These are phyloP conservation scores for Trichoderma harzianum DNA, from an alignment of 2,329 filamentous ascomycete genomes.

Conservation along the genomic window DNA sequence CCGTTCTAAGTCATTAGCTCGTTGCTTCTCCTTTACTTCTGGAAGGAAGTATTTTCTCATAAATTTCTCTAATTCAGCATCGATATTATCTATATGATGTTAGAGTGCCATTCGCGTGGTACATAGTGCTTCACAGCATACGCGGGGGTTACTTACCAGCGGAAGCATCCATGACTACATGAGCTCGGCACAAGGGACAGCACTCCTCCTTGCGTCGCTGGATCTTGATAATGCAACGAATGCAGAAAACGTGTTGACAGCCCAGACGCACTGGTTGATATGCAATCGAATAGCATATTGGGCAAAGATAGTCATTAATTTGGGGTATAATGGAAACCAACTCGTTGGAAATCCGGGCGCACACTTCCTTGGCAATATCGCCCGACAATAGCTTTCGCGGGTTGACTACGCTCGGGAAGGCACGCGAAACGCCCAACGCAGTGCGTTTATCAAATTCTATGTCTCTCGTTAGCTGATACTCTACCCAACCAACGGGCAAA, in stretches of 20 bases:
- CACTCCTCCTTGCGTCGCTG: conserved; percentile 64
- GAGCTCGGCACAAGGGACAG: conserved; percentile 73
- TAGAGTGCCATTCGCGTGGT: background rate
- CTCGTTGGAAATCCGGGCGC: conserved; percentile 68
- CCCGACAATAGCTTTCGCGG: conserved; percentile 61
- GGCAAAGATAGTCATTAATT: conserved; percentile 79
- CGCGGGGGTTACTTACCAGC: conserved; percentile 46
- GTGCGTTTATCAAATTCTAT: conserved; percentile 87
- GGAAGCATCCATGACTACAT: conserved; percentile 68
- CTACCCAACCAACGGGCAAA: no score
- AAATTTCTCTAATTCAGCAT: conserved; percentile 64
- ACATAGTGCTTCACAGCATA: background rate
- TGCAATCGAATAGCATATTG: conserved; percentile 74
- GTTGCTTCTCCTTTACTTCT: conserved; percentile 64
- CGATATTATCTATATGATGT: conserved; percentile 57
- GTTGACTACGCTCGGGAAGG: conserved; percentile 57
- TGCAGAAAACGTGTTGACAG: conserved; percentile 79
- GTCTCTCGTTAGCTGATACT: background rate
- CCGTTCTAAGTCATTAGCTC: conserved; percentile 71
- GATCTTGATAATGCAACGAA: conserved; percentile 76
- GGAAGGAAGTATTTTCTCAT: conserved; percentile 73
- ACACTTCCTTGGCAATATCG: conserved; percentile 70
- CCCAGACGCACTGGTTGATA: conserved; percentile 75
- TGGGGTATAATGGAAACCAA: conserved; percentile 73
- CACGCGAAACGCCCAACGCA: conserved; percentile 63